Evolutionary conservation across 2,329 filamentous ascomycete species (phyloP), one percentile per base, ranked within the genome.

Genomic region (Botryotinia calthae): DNA sequence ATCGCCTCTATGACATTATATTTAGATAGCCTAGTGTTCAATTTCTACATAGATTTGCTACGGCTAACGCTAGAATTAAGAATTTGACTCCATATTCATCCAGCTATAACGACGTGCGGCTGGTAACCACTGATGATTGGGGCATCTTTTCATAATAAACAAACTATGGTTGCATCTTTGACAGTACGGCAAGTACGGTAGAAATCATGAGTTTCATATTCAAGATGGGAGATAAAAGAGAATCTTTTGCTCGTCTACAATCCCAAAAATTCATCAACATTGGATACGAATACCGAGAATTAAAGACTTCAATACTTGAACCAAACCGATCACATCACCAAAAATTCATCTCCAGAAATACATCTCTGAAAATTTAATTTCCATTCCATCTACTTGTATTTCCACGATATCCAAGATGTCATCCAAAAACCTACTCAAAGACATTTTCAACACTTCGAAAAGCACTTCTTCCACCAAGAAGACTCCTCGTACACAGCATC

Each of bases 351-450:
- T 63, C 1, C 14, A 1, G 31, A 28, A 0, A 1, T 2, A 8
- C 8, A 3, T 7, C n/a, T 18, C 3, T 9, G 18, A 28, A 0
- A 56, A 28, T 9, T 9, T 6, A 28, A 2, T 54, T 0, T 54
- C 0, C 0, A 28, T 3, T 0, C 0, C 4, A 54, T 1, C 25
- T 54, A 5, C 14, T 42, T 25, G 3, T 10, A 20, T 9, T 18
- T 62, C 25, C 25, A 4, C 14, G 16, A 62, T 8, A 9, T 22
- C 28, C 2, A 20, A 46, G 2, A 31, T 34, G 22, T 8, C 63
- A 4, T 51, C 63, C 4, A 20, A 18, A 3, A 37, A n/a, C 1
- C 20, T 22, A 61, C 34, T 25, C 22, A 40, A 6, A 40, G 12
- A 59, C 4, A 0, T 34, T 0, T 59, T 28, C 28, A 34, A 34